These are phyloP conservation scores for Pseudoperonospora humuli DNA, from an alignment of 352 stramenopile species.

Conservation along the genomic window DNA sequence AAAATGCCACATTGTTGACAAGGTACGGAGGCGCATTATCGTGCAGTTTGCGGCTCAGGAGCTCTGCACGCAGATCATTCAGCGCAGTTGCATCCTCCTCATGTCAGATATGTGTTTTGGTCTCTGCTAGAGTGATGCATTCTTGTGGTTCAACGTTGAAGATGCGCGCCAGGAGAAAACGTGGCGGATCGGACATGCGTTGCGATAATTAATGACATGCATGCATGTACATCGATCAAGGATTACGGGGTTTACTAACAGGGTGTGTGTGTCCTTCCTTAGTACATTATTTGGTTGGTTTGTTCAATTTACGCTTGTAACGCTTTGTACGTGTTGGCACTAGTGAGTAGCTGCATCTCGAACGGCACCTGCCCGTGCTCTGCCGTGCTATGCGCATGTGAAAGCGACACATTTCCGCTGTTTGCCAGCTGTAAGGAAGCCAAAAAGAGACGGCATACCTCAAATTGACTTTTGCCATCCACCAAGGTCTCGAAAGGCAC, in stretches of 20 bases:
- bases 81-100: slow-evolving; percentile 34
- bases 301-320: slow-evolving; percentile 32
- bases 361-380: slow-evolving; percentile 56
- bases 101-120: slow-evolving; percentile 68
- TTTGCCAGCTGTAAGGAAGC: slow-evolving; percentile 89
- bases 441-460: slow-evolving; percentile 88
- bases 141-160: slow-evolving; percentile 65
- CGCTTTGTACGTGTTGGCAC: slow-evolving; percentile 49
- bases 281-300: slow-evolving; percentile 13
- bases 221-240: neutral
- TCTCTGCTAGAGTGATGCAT: slow-evolving; percentile 70
- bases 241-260: too few relatives aligned
- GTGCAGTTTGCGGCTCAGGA: slow-evolving; percentile 54
- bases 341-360: slow-evolving; percentile 60
- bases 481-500: slow-evolving; percentile 58
- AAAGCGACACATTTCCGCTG: slow-evolving; percentile 79
- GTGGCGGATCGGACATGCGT: slow-evolving; percentile 54
- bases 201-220: too few relatives aligned
- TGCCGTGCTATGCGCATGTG: slow-evolving; percentile 54
- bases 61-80: slow-evolving; percentile 40
- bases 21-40: slow-evolving; percentile 47
- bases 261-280: too few relatives aligned
- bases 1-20: slow-evolving; percentile 48
- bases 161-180: slow-evolving; percentile 77
- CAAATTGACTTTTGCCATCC: slow-evolving; percentile 43